These are phyloP conservation scores for Fusarium algeriense DNA, from an alignment of 2,329 filamentous ascomycete genomes.

Conservation along the genomic window DNA sequence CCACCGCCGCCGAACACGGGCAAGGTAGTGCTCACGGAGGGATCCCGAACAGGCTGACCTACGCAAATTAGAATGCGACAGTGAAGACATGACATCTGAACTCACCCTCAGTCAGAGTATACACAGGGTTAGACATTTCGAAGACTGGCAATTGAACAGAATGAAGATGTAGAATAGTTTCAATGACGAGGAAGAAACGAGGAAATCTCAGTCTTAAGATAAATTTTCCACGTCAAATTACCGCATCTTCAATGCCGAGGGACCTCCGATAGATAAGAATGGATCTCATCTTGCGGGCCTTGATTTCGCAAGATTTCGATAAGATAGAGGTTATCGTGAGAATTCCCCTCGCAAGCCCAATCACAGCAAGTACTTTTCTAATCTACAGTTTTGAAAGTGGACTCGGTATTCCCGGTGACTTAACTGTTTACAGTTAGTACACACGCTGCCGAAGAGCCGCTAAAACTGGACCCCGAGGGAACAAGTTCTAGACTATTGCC, in stretches of 20 bases:
- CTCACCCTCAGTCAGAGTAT: conserved; percentile 9
- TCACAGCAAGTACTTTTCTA: background rate
- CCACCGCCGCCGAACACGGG: conserved; percentile 15
- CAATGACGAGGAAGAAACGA: background rate
- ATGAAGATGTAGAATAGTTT: background rate
- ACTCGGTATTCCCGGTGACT: background rate
- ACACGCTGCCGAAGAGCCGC: background rate
- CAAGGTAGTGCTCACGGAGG: conserved; percentile 17
- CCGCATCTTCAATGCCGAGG: background rate
- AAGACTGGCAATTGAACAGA: background rate
- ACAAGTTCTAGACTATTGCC: background rate
- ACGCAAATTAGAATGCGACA: background rate
- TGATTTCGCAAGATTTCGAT: background rate
- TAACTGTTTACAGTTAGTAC: background rate
- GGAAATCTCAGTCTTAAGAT: background rate
- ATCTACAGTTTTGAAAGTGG: conserved; percentile 9
- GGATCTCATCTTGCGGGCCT: conserved; percentile 1
- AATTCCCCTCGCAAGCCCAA: background rate
- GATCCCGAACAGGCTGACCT: conserved; percentile 19
- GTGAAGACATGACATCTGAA: accelerated
- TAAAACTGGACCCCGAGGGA: background rate
- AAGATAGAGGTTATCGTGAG: conserved; percentile 8
- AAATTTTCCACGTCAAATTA: background rate
- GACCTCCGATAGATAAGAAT: conserved; percentile 11
- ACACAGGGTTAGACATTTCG: conserved; percentile 13